Evolutionary conservation across 495 filamentous ascomycete genomes (phyloP), one percentile per base, ranked within the genome.

Genomic region (Cladorrhinum samala): DNA sequence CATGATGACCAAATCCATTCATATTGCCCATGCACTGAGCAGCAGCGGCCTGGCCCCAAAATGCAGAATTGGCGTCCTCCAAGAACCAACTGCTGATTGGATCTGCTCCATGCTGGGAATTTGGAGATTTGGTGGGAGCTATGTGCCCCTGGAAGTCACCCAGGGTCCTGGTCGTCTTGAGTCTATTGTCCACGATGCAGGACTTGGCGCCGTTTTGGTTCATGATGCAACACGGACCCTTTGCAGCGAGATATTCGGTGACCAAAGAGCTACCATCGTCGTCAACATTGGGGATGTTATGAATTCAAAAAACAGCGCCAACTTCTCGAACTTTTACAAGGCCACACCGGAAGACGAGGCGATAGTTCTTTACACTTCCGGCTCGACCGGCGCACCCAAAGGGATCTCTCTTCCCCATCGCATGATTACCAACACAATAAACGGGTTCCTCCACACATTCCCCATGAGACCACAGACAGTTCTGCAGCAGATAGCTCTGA

Each of bases 51-150:
- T 40, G 19, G 19, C 19, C 45, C 52, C 17, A 50, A 69, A 37
- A 17, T 52, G 4, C 36, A 25, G 8, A 27, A 25, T 55, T 57
- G 60, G 19, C 19, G 65, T 53, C 4, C 50, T 45, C 46, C 55
- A 54, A 42, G 45, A 63, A 8, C 55, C 74, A 2, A 38, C 61
- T 17, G 21, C 62, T 2, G 65, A 73, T 44, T 74, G 65, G 68
- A 56, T 71, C 20, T 69, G 62, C 20, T 76, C 72, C 0, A 60
- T 78, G 45, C 65, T 79, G 2, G 76, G 71, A 5, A 70, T 77
- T 37, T 49, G 70, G 55, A 60, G 66, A 1, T 33, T 74, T 47
- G 75, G 72, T 0, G 64, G 46, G 13, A 54, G 67, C 6, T 79
- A 77, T 50, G 55, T 78, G 7, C 74, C 75, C 0, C 41, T 79